Conservation (phyloP, 495 filamentous ascomycete species). For the Penicillium longicatenatum region DNA sequence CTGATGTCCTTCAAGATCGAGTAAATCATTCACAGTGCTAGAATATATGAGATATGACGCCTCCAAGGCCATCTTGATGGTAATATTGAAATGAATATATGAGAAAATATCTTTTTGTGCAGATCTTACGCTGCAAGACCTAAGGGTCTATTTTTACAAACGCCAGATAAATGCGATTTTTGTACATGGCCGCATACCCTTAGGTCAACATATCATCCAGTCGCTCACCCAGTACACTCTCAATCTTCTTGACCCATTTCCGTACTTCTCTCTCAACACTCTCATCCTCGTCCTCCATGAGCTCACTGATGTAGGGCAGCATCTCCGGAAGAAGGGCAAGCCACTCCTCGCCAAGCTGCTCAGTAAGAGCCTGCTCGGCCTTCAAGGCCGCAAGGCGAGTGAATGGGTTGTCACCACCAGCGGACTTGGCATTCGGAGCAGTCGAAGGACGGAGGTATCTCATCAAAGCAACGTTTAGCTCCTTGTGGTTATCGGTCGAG, state of each 20-base stretch:
- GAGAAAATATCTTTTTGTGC: constrained; percentile 18
- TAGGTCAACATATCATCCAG: constrained; percentile 89
- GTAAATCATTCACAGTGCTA: not conserved
- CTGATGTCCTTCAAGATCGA: constrained; percentile 4
- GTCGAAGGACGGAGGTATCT: constrained; percentile 72
- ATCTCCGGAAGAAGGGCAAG: constrained; percentile 86
- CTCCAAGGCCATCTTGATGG: no score
- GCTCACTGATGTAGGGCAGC: constrained; percentile 88
- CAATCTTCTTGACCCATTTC: constrained; percentile 84
- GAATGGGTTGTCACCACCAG: constrained; percentile 46
- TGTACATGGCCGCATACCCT: constrained; percentile 23
- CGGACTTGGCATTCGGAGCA: constrained; percentile 57
- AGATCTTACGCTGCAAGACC: constrained; percentile 14
- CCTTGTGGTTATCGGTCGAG: constrained; percentile 85
- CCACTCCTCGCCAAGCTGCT: constrained; percentile 88
- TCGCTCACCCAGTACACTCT: constrained; percentile 81
- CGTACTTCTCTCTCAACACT: constrained; percentile 83
- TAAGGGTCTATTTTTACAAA: constrained; percentile 25
- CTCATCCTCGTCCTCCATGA: constrained; percentile 96
- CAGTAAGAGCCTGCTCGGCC: constrained; percentile 75
- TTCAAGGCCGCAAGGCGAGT: constrained; percentile 74
- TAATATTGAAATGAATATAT: constrained; percentile 1
- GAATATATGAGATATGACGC: no score
- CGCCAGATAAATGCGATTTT: constrained; percentile 32
- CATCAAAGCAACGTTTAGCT: constrained; percentile 74